Conservation (phyloP, 2,329 filamentous ascomycete species). For the Trichophyton rubrum region DNA sequence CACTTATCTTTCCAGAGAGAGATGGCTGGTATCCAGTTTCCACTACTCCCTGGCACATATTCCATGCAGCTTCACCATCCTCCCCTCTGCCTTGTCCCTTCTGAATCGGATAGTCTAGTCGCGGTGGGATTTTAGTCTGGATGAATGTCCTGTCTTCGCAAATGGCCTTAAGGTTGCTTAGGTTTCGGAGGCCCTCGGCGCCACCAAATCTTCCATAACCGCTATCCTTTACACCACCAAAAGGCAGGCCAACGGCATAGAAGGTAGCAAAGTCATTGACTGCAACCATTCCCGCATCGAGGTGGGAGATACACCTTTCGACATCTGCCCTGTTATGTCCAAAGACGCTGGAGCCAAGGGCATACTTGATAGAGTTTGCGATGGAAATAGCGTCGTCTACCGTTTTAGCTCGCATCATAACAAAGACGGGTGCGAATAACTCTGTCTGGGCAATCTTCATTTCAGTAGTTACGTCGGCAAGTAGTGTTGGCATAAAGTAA, state of each 20-base stretch:
- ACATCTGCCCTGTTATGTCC: constrained; percentile 55
- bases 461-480: constrained; percentile 71
- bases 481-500: constrained; percentile 84
- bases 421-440: constrained; percentile 84
- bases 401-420: constrained; percentile 62
- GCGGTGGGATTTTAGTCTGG: constrained; percentile 65
- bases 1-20: constrained; percentile 29
- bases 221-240: constrained; percentile 79
- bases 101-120: constrained; percentile 68
- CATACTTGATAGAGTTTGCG: constrained; percentile 74
- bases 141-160: constrained; percentile 58
- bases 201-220: constrained; percentile 91
- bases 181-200: constrained; percentile 66
- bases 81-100: constrained; percentile 41
- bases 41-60: constrained; percentile 35
- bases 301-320: constrained; percentile 49
- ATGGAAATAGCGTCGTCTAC: constrained; percentile 57
- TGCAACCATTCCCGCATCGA: constrained; percentile 79
- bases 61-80: constrained; percentile 52
- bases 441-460: constrained; percentile 87
- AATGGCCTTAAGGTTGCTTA: constrained; percentile 81
- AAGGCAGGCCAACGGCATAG: constrained; percentile 89
- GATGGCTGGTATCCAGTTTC: constrained; percentile 37
- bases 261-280: constrained; percentile 92
- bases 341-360: constrained; percentile 80